Evolutionary conservation across 139 green algal species (phyloP), one percentile per base, ranked within the genome.

Genomic region (Trebouxia sp.): DNA sequence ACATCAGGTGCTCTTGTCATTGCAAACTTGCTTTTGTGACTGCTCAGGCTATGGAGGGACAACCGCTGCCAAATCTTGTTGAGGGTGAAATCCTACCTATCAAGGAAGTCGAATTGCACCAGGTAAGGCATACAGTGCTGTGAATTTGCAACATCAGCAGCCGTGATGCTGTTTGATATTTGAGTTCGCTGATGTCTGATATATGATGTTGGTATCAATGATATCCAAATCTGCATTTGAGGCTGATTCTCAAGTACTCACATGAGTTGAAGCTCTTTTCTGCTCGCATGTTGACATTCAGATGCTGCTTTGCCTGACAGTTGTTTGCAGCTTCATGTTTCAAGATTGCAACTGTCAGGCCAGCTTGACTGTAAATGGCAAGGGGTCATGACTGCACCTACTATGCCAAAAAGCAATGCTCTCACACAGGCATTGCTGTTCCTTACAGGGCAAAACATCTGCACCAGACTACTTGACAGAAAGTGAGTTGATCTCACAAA

Each of bases 401-500:
- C n/a, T n/a, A n/a, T n/a, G n/a, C n/a, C n/a, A n/a, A n/a, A n/a
- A n/a, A n/a, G n/a, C n/a, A n/a, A n/a, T n/a, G n/a, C n/a, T n/a
- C n/a, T n/a, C n/a, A n/a, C n/a, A n/a, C n/a, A n/a, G n/a, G n/a
- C n/a, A n/a, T n/a, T n/a, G n/a, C n/a, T n/a, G n/a, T n/a, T 17
- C 22, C 37, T 1, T 77, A 41, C 85, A 91, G 87, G 90, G 89
- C 26, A 87, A 88, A 39, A 95, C 92, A 38, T 86, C 76, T 0
- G 86, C 93, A 1, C 92, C 93, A 30, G 90, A 92, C 82, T 91
- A 97, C 83, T 84, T 97, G n/a, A 93, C 90, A 3, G 94, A 97
- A 85, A 74, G 53, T 6, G 93, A 97, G 79, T 87, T 97, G 8
- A 97, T 97, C 53, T 89, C 82, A 0, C 83, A 92, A 15, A 97